Evolutionary conservation across 2,329 filamentous ascomycete genomes (phyloP).

Genomic region (Aspergillus novoparasiticus): DNA sequence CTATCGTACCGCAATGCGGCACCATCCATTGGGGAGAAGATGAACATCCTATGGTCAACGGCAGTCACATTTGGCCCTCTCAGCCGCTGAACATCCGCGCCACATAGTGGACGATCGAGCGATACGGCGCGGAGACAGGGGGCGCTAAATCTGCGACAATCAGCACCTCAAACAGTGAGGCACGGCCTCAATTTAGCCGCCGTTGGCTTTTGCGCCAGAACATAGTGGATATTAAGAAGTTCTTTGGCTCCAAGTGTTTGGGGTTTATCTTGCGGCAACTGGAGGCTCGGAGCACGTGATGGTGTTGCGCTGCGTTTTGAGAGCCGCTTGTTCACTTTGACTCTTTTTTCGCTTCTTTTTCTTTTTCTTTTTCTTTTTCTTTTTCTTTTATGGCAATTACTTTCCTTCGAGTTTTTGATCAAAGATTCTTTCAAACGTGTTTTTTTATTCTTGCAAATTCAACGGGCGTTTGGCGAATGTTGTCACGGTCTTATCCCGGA

Average conservation of each 20-base stretch:
- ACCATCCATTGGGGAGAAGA: constrained; percentile 4
- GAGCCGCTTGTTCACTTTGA: not conserved
- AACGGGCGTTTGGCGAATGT: too few species aligned
- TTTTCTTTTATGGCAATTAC: not conserved
- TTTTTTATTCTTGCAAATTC: not conserved
- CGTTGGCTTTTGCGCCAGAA: constrained; percentile 23
- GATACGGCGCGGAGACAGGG: constrained; percentile 22
- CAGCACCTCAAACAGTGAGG: constrained; percentile 16
- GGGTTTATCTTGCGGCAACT: not conserved
- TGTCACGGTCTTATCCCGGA: too few species aligned
- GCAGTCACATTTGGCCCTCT: constrained; percentile 9
- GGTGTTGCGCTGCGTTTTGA: not conserved
- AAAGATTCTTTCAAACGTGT: not conserved
- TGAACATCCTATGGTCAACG: constrained; percentile 5
- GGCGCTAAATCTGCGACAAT: constrained; percentile 31
- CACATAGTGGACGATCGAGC: constrained; percentile 12
- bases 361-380: not conserved
- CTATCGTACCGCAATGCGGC: constrained; percentile 18
- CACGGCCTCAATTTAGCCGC: constrained; percentile 27
- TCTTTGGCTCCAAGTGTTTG: not conserved
- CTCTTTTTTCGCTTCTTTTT: not conserved
- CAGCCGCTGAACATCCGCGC: constrained; percentile 20
- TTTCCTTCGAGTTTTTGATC: not conserved
- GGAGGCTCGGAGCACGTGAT: not conserved
- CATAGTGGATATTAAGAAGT: constrained; percentile 1